These are phyloP conservation scores for Eimeria sp. DNA, from an alignment of 169 alveolate genomes.

Conservation along the genomic window DNA sequence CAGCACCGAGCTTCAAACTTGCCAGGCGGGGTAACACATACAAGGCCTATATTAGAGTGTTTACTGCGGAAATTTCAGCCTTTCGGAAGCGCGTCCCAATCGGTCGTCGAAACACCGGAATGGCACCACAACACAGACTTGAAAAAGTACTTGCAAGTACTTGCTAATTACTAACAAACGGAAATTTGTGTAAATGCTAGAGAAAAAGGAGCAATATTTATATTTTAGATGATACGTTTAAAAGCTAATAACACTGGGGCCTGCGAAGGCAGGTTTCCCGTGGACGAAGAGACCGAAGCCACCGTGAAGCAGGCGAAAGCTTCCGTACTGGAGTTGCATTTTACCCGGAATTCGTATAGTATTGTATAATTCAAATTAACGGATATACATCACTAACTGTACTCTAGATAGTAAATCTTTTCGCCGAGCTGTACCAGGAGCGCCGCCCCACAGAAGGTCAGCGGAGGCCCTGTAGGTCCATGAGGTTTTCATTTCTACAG, in stretches of 20 bases:
- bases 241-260: background rate
- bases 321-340: background rate
- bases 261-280: background rate
- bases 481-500: background rate
- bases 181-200: background rate
- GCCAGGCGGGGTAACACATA: too few species aligned
- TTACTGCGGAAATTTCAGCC: background rate
- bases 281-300: background rate
- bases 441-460: slow-evolving; percentile 37
- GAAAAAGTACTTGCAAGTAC: background rate
- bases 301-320: background rate
- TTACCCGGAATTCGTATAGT: too few species aligned
- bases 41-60: too few species aligned
- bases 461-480: background rate
- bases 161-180: background rate
- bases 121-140: background rate
- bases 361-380: background rate
- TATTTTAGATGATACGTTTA: background rate
- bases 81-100: background rate
- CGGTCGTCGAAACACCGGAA: background rate
- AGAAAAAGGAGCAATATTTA: background rate
- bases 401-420: too few species aligned
- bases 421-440: background rate
- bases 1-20: too few species aligned
- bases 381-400: background rate